phyloP scores from a whole-genome alignment of 768 basidiomycete genomes.

The Boletus eberwhitei region DNA sequence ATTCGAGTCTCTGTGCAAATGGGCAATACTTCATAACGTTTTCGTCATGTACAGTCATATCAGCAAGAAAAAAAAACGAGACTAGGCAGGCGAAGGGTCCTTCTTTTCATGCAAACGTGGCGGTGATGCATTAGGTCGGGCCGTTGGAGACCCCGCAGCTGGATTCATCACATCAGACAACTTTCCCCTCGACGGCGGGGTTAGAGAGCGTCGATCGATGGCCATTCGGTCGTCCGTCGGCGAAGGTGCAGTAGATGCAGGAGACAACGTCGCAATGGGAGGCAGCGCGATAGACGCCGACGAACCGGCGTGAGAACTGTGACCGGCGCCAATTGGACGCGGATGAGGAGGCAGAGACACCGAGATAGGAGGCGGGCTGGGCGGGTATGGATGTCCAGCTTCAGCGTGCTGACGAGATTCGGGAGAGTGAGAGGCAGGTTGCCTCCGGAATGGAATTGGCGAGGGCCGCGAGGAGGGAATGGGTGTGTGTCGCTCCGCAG shows the following conservation, averaged over 20 bases:
- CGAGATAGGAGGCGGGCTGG: slow-evolving; percentile 52
- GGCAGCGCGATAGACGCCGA: slow-evolving; percentile 54
- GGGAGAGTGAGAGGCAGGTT: slow-evolving; percentile 66
- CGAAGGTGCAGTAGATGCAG: slow-evolving; percentile 54
- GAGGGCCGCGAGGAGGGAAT: slow-evolving; percentile 62
- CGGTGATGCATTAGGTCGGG: slow-evolving; percentile 55
- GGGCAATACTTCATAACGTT: slow-evolving; percentile 23
- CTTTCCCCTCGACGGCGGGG: slow-evolving; percentile 53
- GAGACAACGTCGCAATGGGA: slow-evolving; percentile 67
- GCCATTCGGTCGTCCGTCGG: slow-evolving; percentile 41
- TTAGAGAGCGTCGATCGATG: slow-evolving; percentile 40
- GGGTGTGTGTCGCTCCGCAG: slow-evolving; percentile 52
- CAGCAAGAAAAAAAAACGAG: slow-evolving; percentile 11
- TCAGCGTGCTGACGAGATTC: slow-evolving; percentile 51
- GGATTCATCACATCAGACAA: slow-evolving; percentile 50
- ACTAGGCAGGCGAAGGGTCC: slow-evolving; percentile 27
- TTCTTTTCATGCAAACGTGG: slow-evolving; percentile 38
- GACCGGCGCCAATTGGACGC: slow-evolving; percentile 59
- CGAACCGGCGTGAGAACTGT: slow-evolving; percentile 37
- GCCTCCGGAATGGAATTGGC: slow-evolving; percentile 70
- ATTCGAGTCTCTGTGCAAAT: slow-evolving; percentile 15
- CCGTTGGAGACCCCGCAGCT: slow-evolving; percentile 47
- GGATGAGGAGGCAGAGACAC: slow-evolving; percentile 71
- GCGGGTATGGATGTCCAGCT: slow-evolving; percentile 36
- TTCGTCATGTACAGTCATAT: slow-evolving; percentile 17